These are phyloP conservation scores for Daldinia grandis DNA, from an alignment of 495 filamentous ascomycete genomes.

Conservation along the genomic window DNA sequence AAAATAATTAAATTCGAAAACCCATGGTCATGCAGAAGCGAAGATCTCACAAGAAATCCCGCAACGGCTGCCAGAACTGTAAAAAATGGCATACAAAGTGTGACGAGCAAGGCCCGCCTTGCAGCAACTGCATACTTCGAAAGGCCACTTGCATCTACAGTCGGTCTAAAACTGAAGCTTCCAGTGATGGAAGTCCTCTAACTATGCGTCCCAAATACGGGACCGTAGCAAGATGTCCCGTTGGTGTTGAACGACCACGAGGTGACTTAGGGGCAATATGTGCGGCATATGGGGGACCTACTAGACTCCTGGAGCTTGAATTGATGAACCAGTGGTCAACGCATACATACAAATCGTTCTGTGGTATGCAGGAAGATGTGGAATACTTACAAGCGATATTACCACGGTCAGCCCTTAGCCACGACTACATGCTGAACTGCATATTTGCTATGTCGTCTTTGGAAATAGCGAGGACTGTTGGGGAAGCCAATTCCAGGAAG, in stretches of 20 bases:
- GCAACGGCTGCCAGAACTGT: conserved; percentile 50
- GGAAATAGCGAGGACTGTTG: conserved; percentile 36
- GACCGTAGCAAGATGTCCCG: not conserved
- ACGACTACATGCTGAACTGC: conserved; percentile 48
- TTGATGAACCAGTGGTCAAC: conserved; percentile 51
- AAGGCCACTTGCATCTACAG: conserved; percentile 44
- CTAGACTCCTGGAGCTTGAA: conserved; percentile 47
- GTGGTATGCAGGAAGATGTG: conserved; percentile 42
- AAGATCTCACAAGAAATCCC: conserved; percentile 51
- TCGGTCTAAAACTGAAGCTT: conserved; percentile 22
- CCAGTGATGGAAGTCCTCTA: conserved; percentile 3
- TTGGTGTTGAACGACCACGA: conserved; percentile 20
- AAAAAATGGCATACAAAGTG: conserved; percentile 54
- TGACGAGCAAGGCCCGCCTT: conserved; percentile 49
- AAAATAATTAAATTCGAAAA: not conserved
- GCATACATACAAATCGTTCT: conserved; percentile 45
- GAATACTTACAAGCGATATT: conserved; percentile 43
- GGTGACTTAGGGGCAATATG: conserved; percentile 33
- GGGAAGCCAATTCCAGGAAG: conserved; percentile 22
- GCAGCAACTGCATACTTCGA: conserved; percentile 48
- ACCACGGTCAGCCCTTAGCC: conserved; percentile 40
- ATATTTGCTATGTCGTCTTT: conserved; percentile 47
- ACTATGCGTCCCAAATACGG: conserved; percentile 11
- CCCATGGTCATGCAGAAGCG: conserved; percentile 43
- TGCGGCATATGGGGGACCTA: conserved; percentile 33